Conservation (phyloP, 345 rosid species). For the Boechera stricta region DNA sequence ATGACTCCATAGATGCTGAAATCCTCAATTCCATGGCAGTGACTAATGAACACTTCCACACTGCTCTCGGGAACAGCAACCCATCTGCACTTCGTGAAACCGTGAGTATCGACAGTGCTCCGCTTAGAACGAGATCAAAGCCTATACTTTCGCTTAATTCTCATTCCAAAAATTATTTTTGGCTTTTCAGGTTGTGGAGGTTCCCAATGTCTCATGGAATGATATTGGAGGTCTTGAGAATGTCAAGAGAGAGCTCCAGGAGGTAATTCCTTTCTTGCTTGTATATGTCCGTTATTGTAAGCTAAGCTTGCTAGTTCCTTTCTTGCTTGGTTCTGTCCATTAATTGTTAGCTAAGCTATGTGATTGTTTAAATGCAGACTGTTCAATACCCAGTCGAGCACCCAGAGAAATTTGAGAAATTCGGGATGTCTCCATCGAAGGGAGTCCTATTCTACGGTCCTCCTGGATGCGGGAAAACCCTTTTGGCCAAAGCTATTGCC, state of each 20-base stretch:
- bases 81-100: constrained; percentile 93
- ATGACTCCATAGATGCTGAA: constrained; percentile 95
- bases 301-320: neutral
- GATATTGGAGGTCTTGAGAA: constrained; percentile 98
- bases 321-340: constrained; percentile 18
- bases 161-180: neutral
- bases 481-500: constrained; percentile 96
- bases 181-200: constrained; percentile 82
- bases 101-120: constrained; percentile 51
- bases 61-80: constrained; percentile 90
- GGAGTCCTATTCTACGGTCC: constrained; percentile 98
- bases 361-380: constrained; percentile 59
- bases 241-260: constrained; percentile 95
- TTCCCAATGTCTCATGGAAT: constrained; percentile 89
- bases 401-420: constrained; percentile 96
- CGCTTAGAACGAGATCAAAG: neutral
- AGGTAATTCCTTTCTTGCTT: constrained; percentile 54
- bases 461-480: constrained; percentile 98
- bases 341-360: constrained; percentile 10
- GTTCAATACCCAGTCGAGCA: constrained; percentile 99
- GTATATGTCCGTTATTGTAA: constrained; percentile 1
- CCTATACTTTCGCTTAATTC: neutral
- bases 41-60: constrained; percentile 89
- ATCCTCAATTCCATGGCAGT: constrained; percentile 97
- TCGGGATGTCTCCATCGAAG: constrained; percentile 99